phyloP scores from a whole-genome alignment of 768 basidiomycete species.

The Russula olivacea region DNA sequence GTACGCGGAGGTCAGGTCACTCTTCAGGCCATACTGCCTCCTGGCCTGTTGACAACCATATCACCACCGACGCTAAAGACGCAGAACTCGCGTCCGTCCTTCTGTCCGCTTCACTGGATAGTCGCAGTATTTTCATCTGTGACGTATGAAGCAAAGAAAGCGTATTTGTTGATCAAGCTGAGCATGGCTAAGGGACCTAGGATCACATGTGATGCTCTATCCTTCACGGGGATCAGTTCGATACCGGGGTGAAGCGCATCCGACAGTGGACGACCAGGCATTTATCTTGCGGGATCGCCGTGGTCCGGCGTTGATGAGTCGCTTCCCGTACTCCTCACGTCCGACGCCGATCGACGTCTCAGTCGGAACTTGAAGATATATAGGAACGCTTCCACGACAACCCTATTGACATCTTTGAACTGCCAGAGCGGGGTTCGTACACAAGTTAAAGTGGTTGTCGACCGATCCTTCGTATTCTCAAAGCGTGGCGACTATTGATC shows the following conservation, averaged over 20 bases:
- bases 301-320: slow-evolving; percentile 83
- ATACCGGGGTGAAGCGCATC: slow-evolving; percentile 48
- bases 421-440: slow-evolving; percentile 75
- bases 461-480: slow-evolving; percentile 58
- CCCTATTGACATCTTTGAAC: slow-evolving; percentile 86
- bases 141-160: slow-evolving; percentile 85
- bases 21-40: slow-evolving; percentile 85
- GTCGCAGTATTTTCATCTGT: slow-evolving; percentile 82
- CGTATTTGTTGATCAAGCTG: slow-evolving; percentile 78
- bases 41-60: slow-evolving; percentile 87
- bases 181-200: slow-evolving; percentile 92
- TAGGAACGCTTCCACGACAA: slow-evolving; percentile 83
- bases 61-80: slow-evolving; percentile 88
- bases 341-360: slow-evolving; percentile 74
- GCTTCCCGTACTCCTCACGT: slow-evolving; percentile 79
- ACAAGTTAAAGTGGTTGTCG: slow-evolving; percentile 87
- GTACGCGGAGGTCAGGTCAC: slow-evolving; percentile 70
- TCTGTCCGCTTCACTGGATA: slow-evolving; percentile 87
- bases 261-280: slow-evolving; percentile 68
- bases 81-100: slow-evolving; percentile 90
- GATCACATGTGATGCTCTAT: slow-evolving; percentile 94
- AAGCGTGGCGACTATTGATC: slow-evolving; percentile 64
- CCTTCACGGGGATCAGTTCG: slow-evolving; percentile 78
- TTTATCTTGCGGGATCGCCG: slow-evolving; percentile 72
- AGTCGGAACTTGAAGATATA: slow-evolving; percentile 66